Evolutionary conservation across 2,329 filamentous ascomycete species (phyloP), one percentile per base, ranked within the genome.

Genomic region (Fusarium newnesense): DNA sequence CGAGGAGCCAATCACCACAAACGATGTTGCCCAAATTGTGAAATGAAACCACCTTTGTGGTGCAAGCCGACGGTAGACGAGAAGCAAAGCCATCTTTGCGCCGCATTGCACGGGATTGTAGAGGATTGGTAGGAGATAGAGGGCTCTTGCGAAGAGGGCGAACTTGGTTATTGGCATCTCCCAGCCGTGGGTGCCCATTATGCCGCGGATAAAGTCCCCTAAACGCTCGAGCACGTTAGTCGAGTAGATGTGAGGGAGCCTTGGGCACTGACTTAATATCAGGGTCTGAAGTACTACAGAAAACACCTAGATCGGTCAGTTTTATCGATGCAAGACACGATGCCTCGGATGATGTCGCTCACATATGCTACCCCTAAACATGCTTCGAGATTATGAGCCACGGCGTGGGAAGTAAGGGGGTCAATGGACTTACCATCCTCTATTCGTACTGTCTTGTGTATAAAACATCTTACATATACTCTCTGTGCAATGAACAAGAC

Each of bases 401-500:
- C 7, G 6, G 28, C 19, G 28, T 21, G 26, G 6, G 7, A 34
- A 21, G 13, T 13, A 30, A 26, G 43, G 8, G 9, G 32, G n/a
- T n/a, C 32, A 37, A 4, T 24, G 11, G 36, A 12, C 47, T 24
- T 36, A 53, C 52, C 64, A 59, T 72, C 69, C 19, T 71, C 68
- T 54, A 61, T 10, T 5, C 46, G 46, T 13, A 59, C 12, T 8
- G 34, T 57, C 42, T 68, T 71, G 8, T 64, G 64, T 34, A 72
- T 37, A 13, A 64, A 28, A n/a, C 40, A 19, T n/a, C 67, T 74
- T 0, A 76, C 56, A 26, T 80, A 80, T 5, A 75, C 43, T 13
- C 79, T 67, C 49, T 81, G 79, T 1, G 58, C 39, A 12, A 80
- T 36, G 13, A 76, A 70, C 18, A 78, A 26, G 5, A 64, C 21